These are phyloP conservation scores for Epipyxis sp. DNA, from an alignment of 108 stramenopile species.

Conservation along the genomic window DNA sequence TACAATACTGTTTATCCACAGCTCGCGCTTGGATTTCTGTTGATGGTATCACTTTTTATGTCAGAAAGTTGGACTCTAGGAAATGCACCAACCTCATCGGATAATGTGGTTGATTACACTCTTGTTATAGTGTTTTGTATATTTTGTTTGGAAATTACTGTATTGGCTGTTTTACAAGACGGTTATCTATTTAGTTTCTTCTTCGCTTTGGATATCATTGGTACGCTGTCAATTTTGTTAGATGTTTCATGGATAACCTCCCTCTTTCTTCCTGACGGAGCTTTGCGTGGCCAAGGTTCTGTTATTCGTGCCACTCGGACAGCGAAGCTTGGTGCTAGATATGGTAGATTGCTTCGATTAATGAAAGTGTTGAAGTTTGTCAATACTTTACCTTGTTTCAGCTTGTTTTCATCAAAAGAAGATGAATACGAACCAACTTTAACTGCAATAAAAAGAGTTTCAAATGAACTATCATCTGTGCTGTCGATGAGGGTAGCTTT, in stretches of 20 bases:
- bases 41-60: conserved; percentile 25
- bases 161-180: conserved; percentile 11
- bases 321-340: conserved; percentile 23
- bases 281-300: background rate
- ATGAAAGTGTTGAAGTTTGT: background rate
- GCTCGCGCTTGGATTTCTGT: background rate
- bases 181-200: conserved; percentile 20
- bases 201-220: conserved; percentile 26
- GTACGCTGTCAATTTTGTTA: conserved; percentile 19
- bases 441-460: conserved; percentile 24
- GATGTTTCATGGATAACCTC: conserved; percentile 22
- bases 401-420: background rate
- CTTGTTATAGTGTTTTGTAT: background rate
- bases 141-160: background rate
- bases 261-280: conserved; percentile 3
- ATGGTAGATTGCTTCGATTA: conserved; percentile 10
- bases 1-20: background rate
- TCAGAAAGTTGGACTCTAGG: conserved; percentile 27
- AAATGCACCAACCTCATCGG: background rate
- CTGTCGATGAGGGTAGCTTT: background rate
- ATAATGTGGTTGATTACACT: conserved; percentile 11
- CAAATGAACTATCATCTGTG: background rate
- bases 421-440: conserved; percentile 28
- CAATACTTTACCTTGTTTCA: conserved; percentile 24
- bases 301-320: conserved; percentile 9